phyloP scores from a whole-genome alignment of 2,329 filamentous ascomycete genomes.

The Colletotrichum cereale region DNA sequence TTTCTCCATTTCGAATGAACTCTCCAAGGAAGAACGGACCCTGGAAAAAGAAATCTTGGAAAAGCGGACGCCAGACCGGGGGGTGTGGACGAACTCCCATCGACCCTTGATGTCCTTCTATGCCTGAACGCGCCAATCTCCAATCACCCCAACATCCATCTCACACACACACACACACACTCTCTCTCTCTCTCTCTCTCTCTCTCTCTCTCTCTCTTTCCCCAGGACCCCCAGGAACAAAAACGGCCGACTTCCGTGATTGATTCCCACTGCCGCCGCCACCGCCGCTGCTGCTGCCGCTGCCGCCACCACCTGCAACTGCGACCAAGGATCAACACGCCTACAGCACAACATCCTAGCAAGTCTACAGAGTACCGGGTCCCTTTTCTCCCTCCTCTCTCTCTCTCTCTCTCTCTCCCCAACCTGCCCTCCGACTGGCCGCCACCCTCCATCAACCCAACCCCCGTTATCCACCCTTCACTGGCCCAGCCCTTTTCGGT shows the following conservation, averaged over 20 bases:
- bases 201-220: too few relatives aligned
- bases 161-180: too few relatives aligned
- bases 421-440: constrained; percentile 22
- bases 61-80: constrained; percentile 17
- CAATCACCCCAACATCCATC: background rate
- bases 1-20: background rate
- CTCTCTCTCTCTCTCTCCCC: background rate
- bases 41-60: constrained; percentile 23
- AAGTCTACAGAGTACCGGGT: too few relatives aligned
- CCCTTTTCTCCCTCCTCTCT: too few relatives aligned
- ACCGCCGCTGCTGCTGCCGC: background rate
- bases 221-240: background rate
- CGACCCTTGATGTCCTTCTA: constrained; percentile 15
- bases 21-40: constrained; percentile 25
- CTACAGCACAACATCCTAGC: too few relatives aligned
- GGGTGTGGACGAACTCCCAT: constrained; percentile 32
- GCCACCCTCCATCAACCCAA: constrained; percentile 24
- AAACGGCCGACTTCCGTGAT: constrained; percentile 30
- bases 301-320: constrained; percentile 19
- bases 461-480: constrained; percentile 20
- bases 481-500: constrained; percentile 25
- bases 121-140: constrained; percentile 29
- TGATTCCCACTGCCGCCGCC: constrained; percentile 1
- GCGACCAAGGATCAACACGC: constrained; percentile 8
- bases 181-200: background rate